Evolutionary conservation across 805 yeast genomes (phyloP).

Genomic region (Kodamaea restingae): DNA sequence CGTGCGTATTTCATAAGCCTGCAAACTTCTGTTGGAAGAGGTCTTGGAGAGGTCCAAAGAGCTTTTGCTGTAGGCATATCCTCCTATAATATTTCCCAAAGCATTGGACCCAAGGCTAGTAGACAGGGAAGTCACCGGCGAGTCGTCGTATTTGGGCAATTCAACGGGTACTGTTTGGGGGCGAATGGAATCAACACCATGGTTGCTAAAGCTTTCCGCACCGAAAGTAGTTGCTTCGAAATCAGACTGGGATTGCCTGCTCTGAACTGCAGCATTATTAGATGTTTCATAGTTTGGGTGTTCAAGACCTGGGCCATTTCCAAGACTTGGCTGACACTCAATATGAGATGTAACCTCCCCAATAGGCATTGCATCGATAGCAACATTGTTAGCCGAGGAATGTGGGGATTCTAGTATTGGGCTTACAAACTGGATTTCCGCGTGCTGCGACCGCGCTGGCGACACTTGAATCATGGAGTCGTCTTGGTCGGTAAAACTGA

Average conservation of each 20-base stretch:
- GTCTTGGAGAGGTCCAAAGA: slow-evolving; percentile 13
- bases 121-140: slow-evolving; percentile 19
- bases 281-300: too few species aligned
- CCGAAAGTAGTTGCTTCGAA: too few species aligned
- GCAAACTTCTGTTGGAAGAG: not conserved
- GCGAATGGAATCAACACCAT: not conserved
- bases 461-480: slow-evolving; percentile 19
- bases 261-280: too few species aligned
- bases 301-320: too few species aligned
- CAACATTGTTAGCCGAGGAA: too few species aligned
- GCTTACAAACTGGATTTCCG: slow-evolving; percentile 12
- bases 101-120: slow-evolving; percentile 21
- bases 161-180: too few species aligned
- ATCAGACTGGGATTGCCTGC: too few species aligned
- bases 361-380: too few species aligned
- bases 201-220: too few species aligned
- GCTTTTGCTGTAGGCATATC: slow-evolving; percentile 26
- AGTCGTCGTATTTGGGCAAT: slow-evolving; percentile 7
- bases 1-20: not conserved
- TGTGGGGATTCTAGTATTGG: slow-evolving; percentile 16
- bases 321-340: too few species aligned
- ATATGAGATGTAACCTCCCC: too few species aligned
- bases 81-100: slow-evolving; percentile 28
- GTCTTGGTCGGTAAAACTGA: slow-evolving; percentile 17
- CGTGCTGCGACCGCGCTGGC: slow-evolving; percentile 6